These are phyloP conservation scores for Populus hybrid DNA, from an alignment of 441 rosid genomes.

Conservation along the genomic window DNA sequence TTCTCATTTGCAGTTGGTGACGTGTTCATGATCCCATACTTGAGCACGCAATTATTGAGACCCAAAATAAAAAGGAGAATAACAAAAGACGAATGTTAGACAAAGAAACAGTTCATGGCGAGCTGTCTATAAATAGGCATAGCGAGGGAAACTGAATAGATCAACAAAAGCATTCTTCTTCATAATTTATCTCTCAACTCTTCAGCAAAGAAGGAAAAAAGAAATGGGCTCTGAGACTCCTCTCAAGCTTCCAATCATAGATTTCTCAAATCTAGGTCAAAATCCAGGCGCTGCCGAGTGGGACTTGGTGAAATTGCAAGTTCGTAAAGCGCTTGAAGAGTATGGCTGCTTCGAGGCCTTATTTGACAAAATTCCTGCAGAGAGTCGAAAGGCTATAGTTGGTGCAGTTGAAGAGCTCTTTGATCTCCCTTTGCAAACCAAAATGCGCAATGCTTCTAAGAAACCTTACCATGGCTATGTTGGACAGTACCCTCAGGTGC, in stretches of 20 bases:
- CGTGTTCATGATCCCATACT: too few relatives aligned
- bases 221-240: slow-evolving; percentile 20
- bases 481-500: slow-evolving; percentile 28
- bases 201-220: background rate
- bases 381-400: slow-evolving; percentile 17
- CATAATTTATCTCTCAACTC: too few relatives aligned
- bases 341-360: slow-evolving; percentile 39
- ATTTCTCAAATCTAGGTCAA: slow-evolving; percentile 16
- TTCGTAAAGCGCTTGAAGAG: slow-evolving; percentile 26
- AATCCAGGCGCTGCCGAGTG: slow-evolving; percentile 23
- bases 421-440: slow-evolving; percentile 30
- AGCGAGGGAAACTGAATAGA: too few relatives aligned
- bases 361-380: slow-evolving; percentile 16
- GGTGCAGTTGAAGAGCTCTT: slow-evolving; percentile 29
- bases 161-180: too few relatives aligned
- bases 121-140: too few relatives aligned
- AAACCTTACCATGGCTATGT: slow-evolving; percentile 36
- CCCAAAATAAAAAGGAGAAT: too few relatives aligned
- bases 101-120: too few relatives aligned
- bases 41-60: too few relatives aligned
- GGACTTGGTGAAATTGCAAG: slow-evolving; percentile 24
- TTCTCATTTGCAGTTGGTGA: too few relatives aligned
- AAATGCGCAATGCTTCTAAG: slow-evolving; percentile 21
- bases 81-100: too few relatives aligned
- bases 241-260: slow-evolving; percentile 27